Conservation (phyloP, 257 asterid species). For the Vinca minor region DNA sequence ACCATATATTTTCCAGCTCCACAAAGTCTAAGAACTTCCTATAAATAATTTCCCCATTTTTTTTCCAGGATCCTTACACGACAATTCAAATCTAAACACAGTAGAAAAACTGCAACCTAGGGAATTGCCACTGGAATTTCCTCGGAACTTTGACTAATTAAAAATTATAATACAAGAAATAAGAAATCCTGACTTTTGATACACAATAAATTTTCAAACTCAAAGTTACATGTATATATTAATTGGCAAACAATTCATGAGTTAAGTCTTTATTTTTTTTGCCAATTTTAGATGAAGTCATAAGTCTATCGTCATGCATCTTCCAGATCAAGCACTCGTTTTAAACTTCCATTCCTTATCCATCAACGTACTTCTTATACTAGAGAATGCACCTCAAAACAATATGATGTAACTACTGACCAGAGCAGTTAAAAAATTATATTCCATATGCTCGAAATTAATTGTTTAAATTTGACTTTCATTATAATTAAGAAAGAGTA, state of each 20-base stretch:
- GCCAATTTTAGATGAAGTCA: not conserved
- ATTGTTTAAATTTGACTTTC: too few relatives aligned
- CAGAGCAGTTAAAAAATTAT: too few relatives aligned
- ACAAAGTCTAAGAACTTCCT: too few relatives aligned
- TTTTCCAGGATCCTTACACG: not conserved
- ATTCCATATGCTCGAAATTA: too few relatives aligned
- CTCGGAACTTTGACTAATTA: not conserved
- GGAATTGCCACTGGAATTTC: not conserved
- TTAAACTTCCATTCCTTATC: not conserved
- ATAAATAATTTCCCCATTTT: not conserved
- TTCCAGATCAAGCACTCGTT: too few relatives aligned
- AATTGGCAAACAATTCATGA: not conserved
- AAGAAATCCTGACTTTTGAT: not conserved
- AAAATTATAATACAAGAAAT: not conserved
- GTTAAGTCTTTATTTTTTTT: not conserved
- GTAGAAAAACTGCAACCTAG: not conserved
- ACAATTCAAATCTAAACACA: too few relatives aligned
- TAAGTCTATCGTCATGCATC: not conserved
- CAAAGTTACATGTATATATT: not conserved
- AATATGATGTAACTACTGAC: too few relatives aligned
- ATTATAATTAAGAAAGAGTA: too few relatives aligned
- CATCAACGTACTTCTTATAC: too few relatives aligned
- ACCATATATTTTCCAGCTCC: too few relatives aligned
- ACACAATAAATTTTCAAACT: conserved; percentile 1
- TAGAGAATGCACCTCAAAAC: too few relatives aligned